Evolutionary conservation across 352 stramenopile genomes (phyloP).

Genomic region (Phytopythium litorale): DNA sequence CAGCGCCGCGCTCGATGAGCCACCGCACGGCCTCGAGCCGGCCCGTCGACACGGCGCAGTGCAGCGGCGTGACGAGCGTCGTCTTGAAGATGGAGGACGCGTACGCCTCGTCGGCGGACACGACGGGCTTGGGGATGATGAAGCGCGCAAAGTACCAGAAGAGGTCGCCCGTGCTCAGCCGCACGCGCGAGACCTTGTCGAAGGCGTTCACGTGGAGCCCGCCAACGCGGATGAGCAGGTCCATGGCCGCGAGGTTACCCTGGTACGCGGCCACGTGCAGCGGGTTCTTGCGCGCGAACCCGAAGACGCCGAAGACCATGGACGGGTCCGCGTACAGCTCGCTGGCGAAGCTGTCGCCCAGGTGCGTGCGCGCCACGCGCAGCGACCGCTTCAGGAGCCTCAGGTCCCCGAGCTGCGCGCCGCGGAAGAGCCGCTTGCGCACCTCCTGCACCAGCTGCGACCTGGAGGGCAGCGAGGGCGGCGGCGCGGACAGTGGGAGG

Average conservation of each 20-base stretch:
- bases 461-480: conserved; percentile 8
- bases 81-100: conserved; percentile 58
- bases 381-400: conserved; percentile 52
- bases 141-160: conserved; percentile 80
- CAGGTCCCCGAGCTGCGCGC: conserved; percentile 63
- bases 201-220: conserved; percentile 68
- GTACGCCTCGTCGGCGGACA: conserved; percentile 59
- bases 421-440: conserved; percentile 69
- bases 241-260: conserved; percentile 70
- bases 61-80: conserved; percentile 67
- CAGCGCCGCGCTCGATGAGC: conserved; percentile 63
- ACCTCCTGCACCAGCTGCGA: conserved; percentile 46
- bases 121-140: conserved; percentile 67
- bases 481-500: conserved; percentile 1
- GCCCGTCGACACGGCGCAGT: conserved; percentile 77
- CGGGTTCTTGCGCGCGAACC: conserved; percentile 78
- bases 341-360: conserved; percentile 50
- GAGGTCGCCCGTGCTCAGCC: conserved; percentile 74
- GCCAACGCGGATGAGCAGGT: conserved; percentile 45
- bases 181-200: conserved; percentile 75
- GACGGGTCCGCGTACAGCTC: conserved; percentile 67
- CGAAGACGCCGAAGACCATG: conserved; percentile 67
- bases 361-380: conserved; percentile 41
- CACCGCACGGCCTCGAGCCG: conserved; percentile 67
- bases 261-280: conserved; percentile 82